Evolutionary conservation across 495 filamentous ascomycete species (phyloP).

Genomic region (Aspergillus heteromorphus): DNA sequence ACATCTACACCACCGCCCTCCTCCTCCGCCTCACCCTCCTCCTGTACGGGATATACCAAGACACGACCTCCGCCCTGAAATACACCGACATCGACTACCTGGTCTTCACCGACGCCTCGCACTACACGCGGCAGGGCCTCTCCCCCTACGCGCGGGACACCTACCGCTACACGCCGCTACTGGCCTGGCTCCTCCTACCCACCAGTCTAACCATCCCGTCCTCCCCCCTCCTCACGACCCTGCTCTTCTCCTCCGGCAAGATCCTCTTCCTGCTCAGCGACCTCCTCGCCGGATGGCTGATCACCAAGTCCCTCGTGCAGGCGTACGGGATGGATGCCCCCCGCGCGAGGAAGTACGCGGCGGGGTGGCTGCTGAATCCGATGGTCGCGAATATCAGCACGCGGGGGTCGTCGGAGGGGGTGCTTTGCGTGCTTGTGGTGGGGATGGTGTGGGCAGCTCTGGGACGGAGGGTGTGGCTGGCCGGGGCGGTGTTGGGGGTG

Average conservation of each 20-base stretch:
- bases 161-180: constrained; percentile 90
- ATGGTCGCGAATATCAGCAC: constrained; percentile 98
- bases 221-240: constrained; percentile 1
- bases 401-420: constrained; percentile 84
- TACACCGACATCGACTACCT: constrained; percentile 99
- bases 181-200: constrained; percentile 85
- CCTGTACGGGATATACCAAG: constrained; percentile 85
- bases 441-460: constrained; percentile 77
- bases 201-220: constrained; percentile 52
- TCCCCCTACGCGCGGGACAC: constrained; percentile 87
- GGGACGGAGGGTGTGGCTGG: constrained; percentile 50
- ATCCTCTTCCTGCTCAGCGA: constrained; percentile 78
- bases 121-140: constrained; percentile 56
- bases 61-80: constrained; percentile 81
- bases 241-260: constrained; percentile 74
- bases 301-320: constrained; percentile 53
- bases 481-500: constrained; percentile 73
- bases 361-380: constrained; percentile 90
- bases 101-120: constrained; percentile 96
- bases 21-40: constrained; percentile 65
- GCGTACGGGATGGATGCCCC: constrained; percentile 41
- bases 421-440: constrained; percentile 77
- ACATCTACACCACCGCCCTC: constrained; percentile 64
- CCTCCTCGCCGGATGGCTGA: constrained; percentile 81
- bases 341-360: constrained; percentile 64